Evolutionary conservation across 1,284 basidiomycete genomes (phyloP), one percentile per base, ranked within the genome.

Genomic region (Microbotryomycetes sp.): DNA sequence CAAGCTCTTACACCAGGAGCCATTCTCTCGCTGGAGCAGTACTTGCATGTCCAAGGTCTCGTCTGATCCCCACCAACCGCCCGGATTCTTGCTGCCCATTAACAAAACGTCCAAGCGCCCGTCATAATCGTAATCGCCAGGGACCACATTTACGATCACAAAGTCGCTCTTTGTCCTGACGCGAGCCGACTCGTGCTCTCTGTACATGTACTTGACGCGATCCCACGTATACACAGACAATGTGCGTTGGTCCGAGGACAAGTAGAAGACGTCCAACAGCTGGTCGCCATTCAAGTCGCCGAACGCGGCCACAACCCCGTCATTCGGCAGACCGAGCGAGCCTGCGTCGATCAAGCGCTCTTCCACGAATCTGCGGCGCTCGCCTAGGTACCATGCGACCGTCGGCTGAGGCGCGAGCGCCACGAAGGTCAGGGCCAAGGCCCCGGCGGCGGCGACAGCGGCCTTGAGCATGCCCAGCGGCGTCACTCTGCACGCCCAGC

Each of bases 201-300:
- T 70, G 73, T 85, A 91, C 0, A 70, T 65, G 70, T 88, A 91
- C n/a, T 76, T 74, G 41, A 83, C 85, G 72, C 91, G 88, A 72
- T 86, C 81, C 94, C 94, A 98, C 21, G 86, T 75, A 73, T 89
- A 85, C 6, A 93, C 78, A 1, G 83, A 80, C 13, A 97, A 70
- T 0, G 85, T 84, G 65, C 84, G 84, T 67, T 87, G 85, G 75
- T 89, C 86, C 9, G 81, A 74, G 51, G 80, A 85, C 27, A 97
- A 78, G 11, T 85, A 80, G 58, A 97, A 80, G 3, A 92, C 78
- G 75, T 98, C 94, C 62, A 91, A 75, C 90, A 89, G 89, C 73
- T 96, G 91, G 75, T 97, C 92, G 4, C 89, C 92, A 74, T 97
- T 86, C 75, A 91, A 93, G 77, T 98, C 94, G 29, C 91, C 94